phyloP scores from a whole-genome alignment of 495 filamentous ascomycete genomes.

The Parmelia sp. region DNA sequence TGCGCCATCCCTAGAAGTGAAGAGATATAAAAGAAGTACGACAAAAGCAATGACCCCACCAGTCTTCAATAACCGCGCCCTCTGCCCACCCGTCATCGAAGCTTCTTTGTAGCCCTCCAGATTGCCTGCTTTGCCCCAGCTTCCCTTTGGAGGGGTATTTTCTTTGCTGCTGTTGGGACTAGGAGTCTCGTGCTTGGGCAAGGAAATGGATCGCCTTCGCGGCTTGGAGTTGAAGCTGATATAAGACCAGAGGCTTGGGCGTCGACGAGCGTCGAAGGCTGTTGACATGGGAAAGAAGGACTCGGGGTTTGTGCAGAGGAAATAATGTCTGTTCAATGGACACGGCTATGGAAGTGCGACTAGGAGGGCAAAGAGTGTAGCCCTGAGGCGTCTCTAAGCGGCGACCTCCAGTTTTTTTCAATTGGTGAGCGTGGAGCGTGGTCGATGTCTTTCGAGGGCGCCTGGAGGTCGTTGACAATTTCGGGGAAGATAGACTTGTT shows the following conservation, averaged over 20 bases:
- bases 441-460: not conserved
- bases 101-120: slow-evolving; percentile 42
- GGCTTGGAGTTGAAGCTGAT: slow-evolving; percentile 37
- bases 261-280: slow-evolving; percentile 35
- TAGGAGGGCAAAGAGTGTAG: not conserved
- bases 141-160: slow-evolving; percentile 30
- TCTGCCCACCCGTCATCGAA: slow-evolving; percentile 65
- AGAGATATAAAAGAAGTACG: slow-evolving; percentile 67
- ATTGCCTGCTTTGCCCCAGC: slow-evolving; percentile 28
- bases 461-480: no score
- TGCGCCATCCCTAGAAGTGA: slow-evolving; percentile 51
- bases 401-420: not conserved
- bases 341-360: not conserved
- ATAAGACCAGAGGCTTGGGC: slow-evolving; percentile 44
- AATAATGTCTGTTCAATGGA: not conserved
- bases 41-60: slow-evolving; percentile 69
- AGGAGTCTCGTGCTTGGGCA: slow-evolving; percentile 32
- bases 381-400: not conserved
- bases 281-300: slow-evolving; percentile 36
- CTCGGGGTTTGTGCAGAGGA: slow-evolving; percentile 3
- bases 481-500: no score
- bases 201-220: slow-evolving; percentile 34
- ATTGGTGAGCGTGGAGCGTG: not conserved
- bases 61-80: slow-evolving; percentile 74
- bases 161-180: slow-evolving; percentile 46